Base-by-base conservation (phyloP, 306 rosid genomes). In the Pueraria montana region DNA sequence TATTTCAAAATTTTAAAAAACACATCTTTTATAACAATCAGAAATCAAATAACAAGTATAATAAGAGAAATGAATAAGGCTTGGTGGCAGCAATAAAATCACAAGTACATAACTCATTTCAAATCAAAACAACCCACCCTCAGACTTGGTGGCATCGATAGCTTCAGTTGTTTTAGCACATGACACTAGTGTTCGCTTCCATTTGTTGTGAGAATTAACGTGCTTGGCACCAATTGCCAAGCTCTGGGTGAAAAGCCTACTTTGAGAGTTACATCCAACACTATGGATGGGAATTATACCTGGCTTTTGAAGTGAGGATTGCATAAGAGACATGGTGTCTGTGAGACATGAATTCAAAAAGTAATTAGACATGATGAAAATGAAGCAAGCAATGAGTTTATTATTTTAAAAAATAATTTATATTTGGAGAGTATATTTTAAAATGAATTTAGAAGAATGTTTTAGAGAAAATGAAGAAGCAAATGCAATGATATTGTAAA, bases 91-190 rank as follows among this genome's bases (percentile, higher is more conserved):
- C 6, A 3, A 26, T 16, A 71, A 32, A 53, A 49, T 50, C 21
- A 72, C 11, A 77, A 58, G 49, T 61, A 50, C 13, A 62, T 16
- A 50, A 23, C 6, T 30, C 6, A 43, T 50, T 76, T 70, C 53
- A 67, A 64, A 71, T 38, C 23, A 65, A 69, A 62, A 79, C 23
- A 71, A 43, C 91, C 82, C 80, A 95, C 98, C 94, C 38, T 86
- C 76, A 53, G 90, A 85, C 27, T 87, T 84, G 24, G 88, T 49
- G 75, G 82, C 53, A 72, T 80, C 82, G 40, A 77, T 26, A 80
- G 87, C 80, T 78, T 91, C 95, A 2, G 94, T 84, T 71, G 91
- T 74, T 83, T 95, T 93, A 30, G 75, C 71, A 85, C 94, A 89
- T 42, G 90, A 88, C 30, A 89, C 84, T 16, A 66, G 82, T 21